Base-by-base conservation (phyloP, 192 early-diverging fungal genomes). In the Coemansia asiatica region DNA sequence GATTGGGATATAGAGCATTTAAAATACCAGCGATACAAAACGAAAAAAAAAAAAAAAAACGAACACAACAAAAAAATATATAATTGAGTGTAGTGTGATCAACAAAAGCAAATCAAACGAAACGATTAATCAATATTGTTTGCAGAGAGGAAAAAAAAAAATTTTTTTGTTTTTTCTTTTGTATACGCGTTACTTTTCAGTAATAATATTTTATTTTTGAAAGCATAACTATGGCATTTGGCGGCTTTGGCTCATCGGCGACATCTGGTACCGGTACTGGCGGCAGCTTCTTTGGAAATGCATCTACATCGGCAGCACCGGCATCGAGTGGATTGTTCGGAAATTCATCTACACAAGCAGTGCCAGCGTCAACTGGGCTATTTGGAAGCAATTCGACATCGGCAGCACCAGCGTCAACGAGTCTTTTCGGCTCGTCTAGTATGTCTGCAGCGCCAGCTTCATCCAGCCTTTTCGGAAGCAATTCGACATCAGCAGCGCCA, bases 261-360 rank as follows among this genome's bases (percentile, higher is more conserved):
- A 10, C 51, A 2, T 6, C 22, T 5, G 12, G 22, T 15, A 61
- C 21, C 50, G 25, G 61, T n/a, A n/a, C n/a, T 2, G 59, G 59
- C 22, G 60, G 36, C n/a, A 19, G 44, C n/a, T 27, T 66, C 10
- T 63, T 69, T 63, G 66, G 66, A 10, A 29, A 18, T 15, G 25
- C 48, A 2, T 27, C 64, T 27, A 21, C 55, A 8, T 33, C 31
- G 40, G 53, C 65, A 2, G 48, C 29, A 9, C 10, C 57, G 36
- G 16, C 57, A 2, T 40, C 57, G 9, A 23, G 12, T 31, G 35
- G 57, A 2, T 22, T 59, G n/a, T 59, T 59, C 23, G 57, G 57
- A 16, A 22, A 5, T 6, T 5, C 21, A 1, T 21, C 35, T 22
- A 40, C 36, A 2, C 23, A 2, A 6, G 57, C n/a, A 0, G 57